Conservation (phyloP, 176 grass and related monocot genomes). For the Cocos nucifera region DNA sequence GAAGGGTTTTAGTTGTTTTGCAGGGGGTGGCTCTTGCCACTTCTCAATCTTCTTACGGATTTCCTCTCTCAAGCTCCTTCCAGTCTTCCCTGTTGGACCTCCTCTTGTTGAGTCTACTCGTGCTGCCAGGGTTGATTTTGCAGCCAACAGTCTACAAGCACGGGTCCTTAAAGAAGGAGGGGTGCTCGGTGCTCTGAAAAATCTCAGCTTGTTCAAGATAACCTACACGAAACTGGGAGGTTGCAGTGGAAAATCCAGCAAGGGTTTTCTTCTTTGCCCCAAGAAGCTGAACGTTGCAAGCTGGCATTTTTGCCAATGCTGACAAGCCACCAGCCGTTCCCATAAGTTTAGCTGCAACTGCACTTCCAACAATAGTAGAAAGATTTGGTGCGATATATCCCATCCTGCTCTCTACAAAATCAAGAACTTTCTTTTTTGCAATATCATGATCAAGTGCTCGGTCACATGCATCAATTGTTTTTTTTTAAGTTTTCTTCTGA, state of each 20-base stretch:
- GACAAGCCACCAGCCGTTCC: conserved; percentile 72
- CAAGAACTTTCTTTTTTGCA: conserved; percentile 87
- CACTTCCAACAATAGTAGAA: conserved; percentile 70
- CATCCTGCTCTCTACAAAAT: conserved; percentile 90
- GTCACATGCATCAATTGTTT: conserved; percentile 70
- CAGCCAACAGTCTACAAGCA: conserved; percentile 58
- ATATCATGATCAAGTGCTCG: conserved; percentile 65
- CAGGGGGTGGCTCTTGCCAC: conserved; percentile 86
- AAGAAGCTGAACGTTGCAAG: conserved; percentile 87
- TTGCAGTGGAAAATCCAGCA: conserved; percentile 77
- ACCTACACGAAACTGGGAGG: conserved; percentile 61
- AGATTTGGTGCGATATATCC: conserved; percentile 79
- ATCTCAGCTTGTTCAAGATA: conserved; percentile 91
- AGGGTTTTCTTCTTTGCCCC: conserved; percentile 70
- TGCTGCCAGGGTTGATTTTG: conserved; percentile 71
- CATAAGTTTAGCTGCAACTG: conserved; percentile 81
- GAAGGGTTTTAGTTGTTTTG: conserved; percentile 79
- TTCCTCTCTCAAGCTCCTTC: conserved; percentile 63
- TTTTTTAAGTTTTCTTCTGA: conserved; percentile 62
- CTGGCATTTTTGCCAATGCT: conserved; percentile 82
- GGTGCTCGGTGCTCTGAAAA: conserved; percentile 78
- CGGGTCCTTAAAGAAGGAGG: conserved; percentile 55
- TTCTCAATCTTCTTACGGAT: conserved; percentile 82
- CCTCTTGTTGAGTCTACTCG: conserved; percentile 75
- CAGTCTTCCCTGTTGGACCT: conserved; percentile 79